phyloP scores from a whole-genome alignment of 345 rosid genomes.

The Linum usitatissimum region DNA sequence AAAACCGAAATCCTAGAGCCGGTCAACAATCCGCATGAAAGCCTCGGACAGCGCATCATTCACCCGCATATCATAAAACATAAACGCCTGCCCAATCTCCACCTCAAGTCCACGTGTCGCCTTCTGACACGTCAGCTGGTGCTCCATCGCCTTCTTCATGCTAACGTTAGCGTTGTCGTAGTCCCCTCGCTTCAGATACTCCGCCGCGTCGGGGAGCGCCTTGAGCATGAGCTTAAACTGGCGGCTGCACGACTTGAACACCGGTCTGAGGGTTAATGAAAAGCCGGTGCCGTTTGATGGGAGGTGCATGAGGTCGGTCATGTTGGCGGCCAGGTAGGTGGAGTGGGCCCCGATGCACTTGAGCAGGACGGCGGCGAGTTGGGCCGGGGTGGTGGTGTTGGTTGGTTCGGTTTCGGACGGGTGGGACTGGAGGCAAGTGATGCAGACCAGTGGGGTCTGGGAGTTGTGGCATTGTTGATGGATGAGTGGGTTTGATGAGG shows the following conservation, averaged over 20 bases:
- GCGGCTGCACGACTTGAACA: not conserved
- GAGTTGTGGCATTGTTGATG: conserved; percentile 12
- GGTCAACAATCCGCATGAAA: conserved; percentile 22
- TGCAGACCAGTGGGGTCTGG: conserved; percentile 13
- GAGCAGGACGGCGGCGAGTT: conserved; percentile 12
- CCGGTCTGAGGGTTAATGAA: not conserved
- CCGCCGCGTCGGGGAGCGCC: not conserved
- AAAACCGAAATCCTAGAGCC: conserved; percentile 12
- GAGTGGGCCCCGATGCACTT: conserved; percentile 13
- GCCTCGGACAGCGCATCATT: conserved; percentile 17
- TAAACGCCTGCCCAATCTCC: not conserved
- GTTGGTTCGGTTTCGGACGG: not conserved
- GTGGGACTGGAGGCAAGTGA: conserved; percentile 22
- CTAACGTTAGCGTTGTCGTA: conserved; percentile 13
- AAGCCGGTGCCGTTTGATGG: too few relatives aligned
- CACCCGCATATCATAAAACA: conserved; percentile 13
- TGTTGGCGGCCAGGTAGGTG: not conserved
- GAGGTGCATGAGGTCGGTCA: conserved; percentile 1
- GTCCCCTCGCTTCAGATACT: conserved; percentile 1
- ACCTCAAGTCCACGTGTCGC: not conserved
- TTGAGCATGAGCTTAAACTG: not conserved
- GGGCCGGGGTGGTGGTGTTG: conserved; percentile 7
- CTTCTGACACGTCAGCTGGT: not conserved
- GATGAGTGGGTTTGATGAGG: conserved; percentile 13
- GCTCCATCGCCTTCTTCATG: not conserved